Evolutionary conservation across 108 stramenopile species (phyloP).

Genomic region (Cyclotella cryptica): DNA sequence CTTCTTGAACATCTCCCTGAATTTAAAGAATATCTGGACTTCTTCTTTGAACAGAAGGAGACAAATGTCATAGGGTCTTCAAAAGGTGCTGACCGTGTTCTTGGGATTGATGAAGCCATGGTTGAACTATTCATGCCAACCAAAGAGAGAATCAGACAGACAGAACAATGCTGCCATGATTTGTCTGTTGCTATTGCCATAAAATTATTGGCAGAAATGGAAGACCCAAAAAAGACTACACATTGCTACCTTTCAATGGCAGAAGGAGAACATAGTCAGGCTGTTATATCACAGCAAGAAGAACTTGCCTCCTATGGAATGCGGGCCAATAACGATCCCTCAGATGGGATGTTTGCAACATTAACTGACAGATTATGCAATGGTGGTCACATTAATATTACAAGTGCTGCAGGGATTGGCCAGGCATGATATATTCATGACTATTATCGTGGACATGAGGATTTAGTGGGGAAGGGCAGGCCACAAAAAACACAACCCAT

Average conservation of each 20-base stretch:
- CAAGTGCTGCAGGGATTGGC: too few relatives aligned
- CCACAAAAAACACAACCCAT: neutral
- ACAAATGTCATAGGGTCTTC: neutral
- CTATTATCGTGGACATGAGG: neutral
- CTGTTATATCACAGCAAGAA: neutral
- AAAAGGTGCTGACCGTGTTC: too few relatives aligned
- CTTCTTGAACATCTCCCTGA: too few relatives aligned
- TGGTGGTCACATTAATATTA: slow-evolving; percentile 1
- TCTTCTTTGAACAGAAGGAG: neutral
- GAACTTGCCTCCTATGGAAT: neutral
- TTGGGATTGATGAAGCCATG: too few relatives aligned
- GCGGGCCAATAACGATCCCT: too few relatives aligned
- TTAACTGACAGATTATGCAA: slow-evolving; percentile 3
- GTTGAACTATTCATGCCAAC: too few relatives aligned
- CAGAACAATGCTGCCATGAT: neutral
- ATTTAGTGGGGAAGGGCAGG: neutral
- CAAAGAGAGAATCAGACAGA: too few relatives aligned
- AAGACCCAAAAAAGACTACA: neutral
- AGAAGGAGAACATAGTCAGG: neutral
- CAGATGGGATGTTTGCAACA: too few relatives aligned
- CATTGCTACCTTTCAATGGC: neutral
- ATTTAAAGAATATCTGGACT: neutral
- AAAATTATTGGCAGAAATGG: too few relatives aligned
- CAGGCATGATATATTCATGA: slow-evolving; percentile 9
- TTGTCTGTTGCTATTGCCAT: neutral